A percentile compares a stretch with the other conserved stretches of the same genome.
Evolutionary conservation across 2,329 filamentous ascomycete genomes (phyloP).

Genomic region (Acrocalymma vagum): DNA sequence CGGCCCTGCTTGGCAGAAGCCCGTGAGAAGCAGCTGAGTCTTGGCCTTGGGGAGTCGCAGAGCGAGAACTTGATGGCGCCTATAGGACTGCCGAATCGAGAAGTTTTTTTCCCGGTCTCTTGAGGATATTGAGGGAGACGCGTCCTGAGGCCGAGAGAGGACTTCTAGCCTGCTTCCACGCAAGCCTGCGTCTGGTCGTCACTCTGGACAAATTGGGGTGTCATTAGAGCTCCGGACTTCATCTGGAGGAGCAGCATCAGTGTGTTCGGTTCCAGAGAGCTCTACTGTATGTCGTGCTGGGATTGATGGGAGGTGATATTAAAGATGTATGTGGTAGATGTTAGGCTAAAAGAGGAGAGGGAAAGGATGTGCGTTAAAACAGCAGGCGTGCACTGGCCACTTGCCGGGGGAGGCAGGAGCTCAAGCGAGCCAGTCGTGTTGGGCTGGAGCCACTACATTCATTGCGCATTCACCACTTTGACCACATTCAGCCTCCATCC

Average conservation of each 20-base stretch:
- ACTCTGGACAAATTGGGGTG: conserved; percentile 29
- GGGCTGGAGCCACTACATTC: too few relatives aligned
- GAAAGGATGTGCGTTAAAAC: conserved; percentile 26
- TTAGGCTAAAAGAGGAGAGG: conserved; percentile 41
- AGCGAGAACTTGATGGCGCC: neutral
- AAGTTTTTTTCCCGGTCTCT: conserved; percentile 1
- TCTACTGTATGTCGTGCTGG: conserved; percentile 23
- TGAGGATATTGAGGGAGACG: conserved; percentile 34
- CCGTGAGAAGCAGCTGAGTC: too few relatives aligned
- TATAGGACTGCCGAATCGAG: too few relatives aligned
- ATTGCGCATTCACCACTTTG: too few relatives aligned
- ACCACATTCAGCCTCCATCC: conserved; percentile 34
- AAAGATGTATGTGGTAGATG: conserved; percentile 30
- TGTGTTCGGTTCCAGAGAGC: conserved; percentile 21
- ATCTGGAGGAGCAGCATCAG: conserved; percentile 28
- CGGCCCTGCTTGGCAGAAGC: too few relatives aligned
- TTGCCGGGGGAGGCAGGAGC: too few relatives aligned
- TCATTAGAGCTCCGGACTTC: conserved; percentile 26
- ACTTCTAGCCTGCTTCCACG: conserved; percentile 21
- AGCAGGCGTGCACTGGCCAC: conserved; percentile 28
- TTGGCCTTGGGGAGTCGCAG: neutral
- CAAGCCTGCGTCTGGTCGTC: conserved; percentile 27
- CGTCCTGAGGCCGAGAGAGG: conserved; percentile 20
- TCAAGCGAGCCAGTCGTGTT: too few relatives aligned
- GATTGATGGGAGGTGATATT: conserved; percentile 40